Conservation (phyloP, 371 early-diverging fungal species). For the Chytridiales sp. region DNA sequence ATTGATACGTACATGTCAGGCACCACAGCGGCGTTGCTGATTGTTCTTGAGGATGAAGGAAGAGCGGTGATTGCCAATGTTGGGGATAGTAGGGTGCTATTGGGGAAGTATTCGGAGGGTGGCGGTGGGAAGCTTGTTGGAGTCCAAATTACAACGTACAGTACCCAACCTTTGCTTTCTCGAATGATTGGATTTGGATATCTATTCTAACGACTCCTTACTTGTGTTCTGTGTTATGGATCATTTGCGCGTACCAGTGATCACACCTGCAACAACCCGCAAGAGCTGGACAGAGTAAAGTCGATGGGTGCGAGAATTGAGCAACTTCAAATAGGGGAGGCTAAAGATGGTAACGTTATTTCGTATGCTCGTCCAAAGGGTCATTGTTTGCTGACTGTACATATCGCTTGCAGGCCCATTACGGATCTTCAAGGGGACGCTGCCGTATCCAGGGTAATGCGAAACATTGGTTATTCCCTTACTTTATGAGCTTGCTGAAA, state of each 20-base stretch:
- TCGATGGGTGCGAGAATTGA: slow-evolving; percentile 48
- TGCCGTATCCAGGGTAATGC: slow-evolving; percentile 54
- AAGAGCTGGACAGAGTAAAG: slow-evolving; percentile 40
- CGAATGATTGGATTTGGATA: background rate
- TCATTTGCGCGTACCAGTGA: slow-evolving; percentile 30
- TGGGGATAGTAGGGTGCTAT: slow-evolving; percentile 46
- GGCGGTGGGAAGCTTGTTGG: slow-evolving; percentile 15
- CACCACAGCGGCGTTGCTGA: slow-evolving; percentile 41
- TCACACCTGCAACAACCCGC: slow-evolving; percentile 41
- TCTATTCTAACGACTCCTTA: too few species aligned
- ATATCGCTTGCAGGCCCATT: slow-evolving; percentile 37
- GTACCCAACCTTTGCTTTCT: background rate
- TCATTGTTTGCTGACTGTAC: too few species aligned
- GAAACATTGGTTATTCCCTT: background rate
- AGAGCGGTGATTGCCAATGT: slow-evolving; percentile 41
- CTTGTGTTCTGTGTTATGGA: background rate
- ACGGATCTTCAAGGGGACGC: slow-evolving; percentile 50
- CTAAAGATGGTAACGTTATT: slow-evolving; percentile 20
- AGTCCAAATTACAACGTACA: slow-evolving; percentile 41
- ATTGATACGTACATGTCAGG: slow-evolving; percentile 55
- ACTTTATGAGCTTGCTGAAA: background rate
- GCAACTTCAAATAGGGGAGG: slow-evolving; percentile 34
- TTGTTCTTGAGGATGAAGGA: slow-evolving; percentile 23
- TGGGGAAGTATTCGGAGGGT: slow-evolving; percentile 29
- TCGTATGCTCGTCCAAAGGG: too few species aligned